Conservation (phyloP, 1,284 basidiomycete species). For the Ceratorhiza oryzae-sativae region DNA sequence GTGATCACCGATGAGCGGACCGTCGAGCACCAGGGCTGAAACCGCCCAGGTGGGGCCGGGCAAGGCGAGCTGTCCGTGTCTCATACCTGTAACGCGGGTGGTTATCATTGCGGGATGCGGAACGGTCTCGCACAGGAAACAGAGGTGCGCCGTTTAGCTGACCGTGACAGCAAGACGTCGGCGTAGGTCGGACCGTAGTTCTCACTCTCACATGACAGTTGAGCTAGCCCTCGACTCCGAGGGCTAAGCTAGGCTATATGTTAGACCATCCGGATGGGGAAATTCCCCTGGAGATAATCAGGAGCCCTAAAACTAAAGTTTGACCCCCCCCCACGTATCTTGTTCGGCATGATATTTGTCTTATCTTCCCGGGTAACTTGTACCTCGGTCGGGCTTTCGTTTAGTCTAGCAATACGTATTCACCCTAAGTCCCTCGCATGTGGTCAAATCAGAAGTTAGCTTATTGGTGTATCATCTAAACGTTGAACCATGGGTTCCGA, state of each 20-base stretch:
- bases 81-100: not conserved
- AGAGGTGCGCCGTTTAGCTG: constrained; percentile 13
- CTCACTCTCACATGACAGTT: not conserved
- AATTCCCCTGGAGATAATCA: not conserved
- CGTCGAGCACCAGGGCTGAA: constrained; percentile 20
- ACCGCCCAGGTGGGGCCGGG: constrained; percentile 6
- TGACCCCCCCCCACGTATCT: not conserved
- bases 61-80: not conserved
- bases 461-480: not conserved
- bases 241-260: not conserved
- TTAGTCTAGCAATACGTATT: constrained; percentile 15
- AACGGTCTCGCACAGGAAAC: too few relatives aligned
- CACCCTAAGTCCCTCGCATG: not conserved
- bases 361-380: not conserved
- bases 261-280: not conserved
- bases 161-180: not conserved
- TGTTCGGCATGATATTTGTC: constrained; percentile 6
- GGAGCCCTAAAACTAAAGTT: not conserved
- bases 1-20: constrained; percentile 10
- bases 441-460: not conserved
- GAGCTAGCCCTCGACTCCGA: not conserved
- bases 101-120: too few relatives aligned
- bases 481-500: not conserved
- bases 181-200: not conserved
- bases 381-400: not conserved